Evolutionary conservation across 108 stramenopile genomes (phyloP), one percentile per base, ranked within the genome.

Genomic region (Cyclotella baltica): DNA sequence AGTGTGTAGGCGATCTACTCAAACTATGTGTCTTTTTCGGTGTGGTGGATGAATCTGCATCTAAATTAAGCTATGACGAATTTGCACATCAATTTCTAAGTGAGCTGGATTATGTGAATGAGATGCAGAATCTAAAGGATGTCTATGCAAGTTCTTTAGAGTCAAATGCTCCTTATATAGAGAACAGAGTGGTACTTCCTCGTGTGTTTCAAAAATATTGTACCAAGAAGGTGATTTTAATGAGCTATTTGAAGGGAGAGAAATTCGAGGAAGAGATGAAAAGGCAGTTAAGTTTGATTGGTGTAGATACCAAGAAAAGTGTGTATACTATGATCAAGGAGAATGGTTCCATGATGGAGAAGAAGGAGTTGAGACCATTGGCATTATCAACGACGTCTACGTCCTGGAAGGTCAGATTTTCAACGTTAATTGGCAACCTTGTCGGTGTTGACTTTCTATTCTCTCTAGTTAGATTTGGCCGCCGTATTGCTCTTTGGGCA

Each of bases 181-280:
- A 62, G 28, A 72, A 65, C 10, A 75, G 82, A 8, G 92, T 90
- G 20, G 73, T 90, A 16, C 38, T 92, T 34, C 92, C 92, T 11
- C 57, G 63, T 19, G 81, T 86, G 4, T 83, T 75, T 69, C 78
- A 87, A 5, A 84, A 86, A 15, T 53, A 87, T 2, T 92, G 92
- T 51, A 89, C 92, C 0, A 64, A 76, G 29, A 71, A 71, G 36
- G 87, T 92, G 28, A 86, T 92, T 58, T 90, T 89, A 36, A 92
- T 92, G 92, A 81, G 87, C 0, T 92, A 92, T 64, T 69, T 92
- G 38, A 87, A 87, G 8, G 92, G 92, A 23, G 80, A 83, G 15
- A 90, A 90, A 46, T 81, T 93, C 46, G 92, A 93, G 61, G 88
- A 89, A 71, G 89, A 90, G 70, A 88, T 87, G 34, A 84, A 67